phyloP scores from a whole-genome alignment of 2,329 filamentous ascomycete genomes.

The Nemania abortiva region DNA sequence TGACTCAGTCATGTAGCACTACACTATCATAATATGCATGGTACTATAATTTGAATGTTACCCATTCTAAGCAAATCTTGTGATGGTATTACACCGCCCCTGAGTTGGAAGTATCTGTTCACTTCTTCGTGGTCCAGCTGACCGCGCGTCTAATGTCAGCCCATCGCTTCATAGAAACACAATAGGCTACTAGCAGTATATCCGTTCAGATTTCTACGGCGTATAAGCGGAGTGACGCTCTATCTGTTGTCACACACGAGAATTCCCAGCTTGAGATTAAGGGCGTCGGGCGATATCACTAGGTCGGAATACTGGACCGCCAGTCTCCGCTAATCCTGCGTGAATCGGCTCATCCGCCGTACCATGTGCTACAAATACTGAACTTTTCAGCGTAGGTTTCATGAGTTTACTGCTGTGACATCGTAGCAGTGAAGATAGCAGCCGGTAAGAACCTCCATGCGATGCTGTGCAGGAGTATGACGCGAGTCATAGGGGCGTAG shows the following conservation, averaged over 20 bases:
- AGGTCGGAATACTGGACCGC: too few relatives aligned
- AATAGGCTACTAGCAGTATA: not conserved
- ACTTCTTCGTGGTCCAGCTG: not conserved
- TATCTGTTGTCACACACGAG: not conserved
- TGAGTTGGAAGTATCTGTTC: not conserved
- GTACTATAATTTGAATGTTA: not conserved
- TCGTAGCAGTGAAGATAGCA: not conserved
- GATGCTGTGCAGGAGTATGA: not conserved
- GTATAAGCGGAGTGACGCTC: not conserved
- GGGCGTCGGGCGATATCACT: not conserved
- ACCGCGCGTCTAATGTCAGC: not conserved
- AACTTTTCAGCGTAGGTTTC: not conserved
- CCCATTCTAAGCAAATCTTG: not conserved
- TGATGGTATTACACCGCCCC: not conserved
- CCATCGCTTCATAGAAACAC: not conserved
- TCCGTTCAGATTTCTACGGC: not conserved
- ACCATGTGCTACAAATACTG: not conserved
- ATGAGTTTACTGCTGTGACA: not conserved
- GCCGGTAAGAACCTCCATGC: not conserved
- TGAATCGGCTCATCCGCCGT: not conserved
- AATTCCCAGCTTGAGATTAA: not conserved
- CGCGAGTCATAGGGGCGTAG: conserved; percentile 10
- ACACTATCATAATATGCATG: not conserved
- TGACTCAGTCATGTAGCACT: conserved; percentile 10
- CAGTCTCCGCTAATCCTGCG: not conserved